phyloP scores from a whole-genome alignment of 1,284 basidiomycete species.

The Heterobasidion occidentale region DNA sequence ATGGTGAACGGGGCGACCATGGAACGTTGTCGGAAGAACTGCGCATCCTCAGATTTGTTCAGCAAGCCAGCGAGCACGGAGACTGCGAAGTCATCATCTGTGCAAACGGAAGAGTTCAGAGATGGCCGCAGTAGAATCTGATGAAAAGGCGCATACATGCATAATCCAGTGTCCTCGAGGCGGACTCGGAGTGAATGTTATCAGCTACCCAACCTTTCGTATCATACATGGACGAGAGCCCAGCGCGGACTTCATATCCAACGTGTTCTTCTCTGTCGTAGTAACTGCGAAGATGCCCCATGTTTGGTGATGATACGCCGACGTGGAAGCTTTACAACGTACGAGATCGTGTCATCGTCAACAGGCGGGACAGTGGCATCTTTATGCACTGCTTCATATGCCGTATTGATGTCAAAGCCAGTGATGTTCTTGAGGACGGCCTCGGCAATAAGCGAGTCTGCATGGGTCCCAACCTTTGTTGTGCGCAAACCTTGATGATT shows the following conservation, averaged over 20 bases:
- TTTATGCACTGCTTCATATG: conserved; percentile 73
- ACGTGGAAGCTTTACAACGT: conserved; percentile 10
- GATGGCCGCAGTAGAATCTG: not conserved
- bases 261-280: conserved; percentile 74
- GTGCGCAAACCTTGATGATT: not conserved
- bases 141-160: conserved; percentile 42
- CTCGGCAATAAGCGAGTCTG: conserved; percentile 76
- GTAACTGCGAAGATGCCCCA: conserved; percentile 34
- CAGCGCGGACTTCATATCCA: conserved; percentile 77
- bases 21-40: conserved; percentile 48
- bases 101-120: not conserved
- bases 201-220: conserved; percentile 70
- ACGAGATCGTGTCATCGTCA: conserved; percentile 52
- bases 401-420: conserved; percentile 57
- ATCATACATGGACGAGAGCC: conserved; percentile 63
- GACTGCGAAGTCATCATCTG: conserved; percentile 76
- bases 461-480: conserved; percentile 64
- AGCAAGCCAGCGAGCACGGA: conserved; percentile 52
- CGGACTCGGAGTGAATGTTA: conserved; percentile 75
- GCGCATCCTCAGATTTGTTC: conserved; percentile 40
- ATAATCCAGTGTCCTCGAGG: conserved; percentile 72
- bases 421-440: conserved; percentile 60
- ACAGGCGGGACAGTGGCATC: conserved; percentile 65
- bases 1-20: conserved; percentile 51
- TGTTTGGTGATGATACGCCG: too few species aligned